A percentile compares a stretch with the other conserved stretches of the same genome.
Conservation (phyloP, 129 eudicot species). For the Scalesia atractyloides region DNA sequence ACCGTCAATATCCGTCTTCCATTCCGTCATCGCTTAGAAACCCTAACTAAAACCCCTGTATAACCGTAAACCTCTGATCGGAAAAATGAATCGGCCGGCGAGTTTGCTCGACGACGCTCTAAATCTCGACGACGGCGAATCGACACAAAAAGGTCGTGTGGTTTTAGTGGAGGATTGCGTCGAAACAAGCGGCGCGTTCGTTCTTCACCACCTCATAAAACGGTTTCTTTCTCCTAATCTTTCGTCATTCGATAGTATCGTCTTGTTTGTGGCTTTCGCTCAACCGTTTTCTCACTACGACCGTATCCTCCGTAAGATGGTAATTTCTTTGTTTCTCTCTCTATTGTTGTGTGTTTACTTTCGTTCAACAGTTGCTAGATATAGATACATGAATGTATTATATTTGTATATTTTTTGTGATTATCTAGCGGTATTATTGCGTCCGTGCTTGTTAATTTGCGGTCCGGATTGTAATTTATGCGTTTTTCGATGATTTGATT, state of each 20-base stretch:
- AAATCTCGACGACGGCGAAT: slow-evolving; percentile 24
- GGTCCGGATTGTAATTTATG: not conserved
- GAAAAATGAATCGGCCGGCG: slow-evolving; percentile 43
- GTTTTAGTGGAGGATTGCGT: slow-evolving; percentile 80
- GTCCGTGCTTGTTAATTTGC: not conserved
- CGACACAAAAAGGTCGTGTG: slow-evolving; percentile 35
- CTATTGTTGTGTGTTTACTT: slow-evolving; percentile 2
- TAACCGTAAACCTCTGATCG: not conserved
- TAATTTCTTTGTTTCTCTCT: slow-evolving; percentile 25
- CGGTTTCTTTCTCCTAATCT: slow-evolving; percentile 57
- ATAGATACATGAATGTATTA: not conserved
- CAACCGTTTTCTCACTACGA: slow-evolving; percentile 95
- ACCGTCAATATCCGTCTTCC: not conserved
- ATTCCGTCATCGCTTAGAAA: slow-evolving; percentile 15
- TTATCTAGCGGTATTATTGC: not conserved
- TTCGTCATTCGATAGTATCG: slow-evolving; percentile 42
- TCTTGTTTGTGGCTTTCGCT: slow-evolving; percentile 72
- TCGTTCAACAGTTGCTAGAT: not conserved
- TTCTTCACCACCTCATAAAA: slow-evolving; percentile 78
- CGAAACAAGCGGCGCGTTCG: slow-evolving; percentile 80
- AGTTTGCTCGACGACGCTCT: slow-evolving; percentile 70
- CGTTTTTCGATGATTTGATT: not conserved
- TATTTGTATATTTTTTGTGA: not conserved
- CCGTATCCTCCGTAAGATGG: slow-evolving; percentile 89
- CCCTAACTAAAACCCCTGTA: slow-evolving; percentile 15